These are phyloP conservation scores for Thelonectria discophora DNA, from an alignment of 2,329 filamentous ascomycete genomes.

Conservation along the genomic window DNA sequence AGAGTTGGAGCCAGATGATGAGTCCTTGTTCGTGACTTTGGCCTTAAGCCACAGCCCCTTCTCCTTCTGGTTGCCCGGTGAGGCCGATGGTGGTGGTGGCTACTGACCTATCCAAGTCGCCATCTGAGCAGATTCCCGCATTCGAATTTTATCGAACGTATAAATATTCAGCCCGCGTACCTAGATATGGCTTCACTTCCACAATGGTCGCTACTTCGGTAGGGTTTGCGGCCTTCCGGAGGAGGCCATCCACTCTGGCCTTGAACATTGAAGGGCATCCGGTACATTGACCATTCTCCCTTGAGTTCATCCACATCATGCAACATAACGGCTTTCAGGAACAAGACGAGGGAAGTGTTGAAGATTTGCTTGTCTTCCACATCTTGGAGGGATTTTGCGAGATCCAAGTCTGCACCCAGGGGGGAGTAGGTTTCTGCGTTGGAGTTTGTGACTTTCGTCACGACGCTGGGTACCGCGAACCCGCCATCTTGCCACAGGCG, in stretches of 20 bases:
- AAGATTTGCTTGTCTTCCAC: slow-evolving; percentile 9
- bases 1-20: no score
- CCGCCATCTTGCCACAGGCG: neutral
- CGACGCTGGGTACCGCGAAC: no score
- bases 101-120: slow-evolving; percentile 1
- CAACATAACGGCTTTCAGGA: slow-evolving; percentile 2
- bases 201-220: neutral
- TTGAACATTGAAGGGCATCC: slow-evolving; percentile 3
- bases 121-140: slow-evolving; percentile 1
- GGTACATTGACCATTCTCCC: slow-evolving; percentile 6
- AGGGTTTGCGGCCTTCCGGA: neutral
- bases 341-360: slow-evolving; percentile 5
- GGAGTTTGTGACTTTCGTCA: neutral
- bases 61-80: no score
- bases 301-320: neutral
- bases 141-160: neutral
- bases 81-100: neutral
- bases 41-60: no score
- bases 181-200: slow-evolving; percentile 1
- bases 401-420: neutral
- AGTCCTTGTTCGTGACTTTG: no score
- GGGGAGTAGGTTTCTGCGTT: neutral
- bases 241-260: slow-evolving; percentile 1
- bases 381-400: neutral
- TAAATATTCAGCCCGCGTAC: neutral